Evolutionary conservation across 2,329 filamentous ascomycete species (phyloP), one percentile per base, ranked within the genome.

Genomic region (Celoporthe dispersa): DNA sequence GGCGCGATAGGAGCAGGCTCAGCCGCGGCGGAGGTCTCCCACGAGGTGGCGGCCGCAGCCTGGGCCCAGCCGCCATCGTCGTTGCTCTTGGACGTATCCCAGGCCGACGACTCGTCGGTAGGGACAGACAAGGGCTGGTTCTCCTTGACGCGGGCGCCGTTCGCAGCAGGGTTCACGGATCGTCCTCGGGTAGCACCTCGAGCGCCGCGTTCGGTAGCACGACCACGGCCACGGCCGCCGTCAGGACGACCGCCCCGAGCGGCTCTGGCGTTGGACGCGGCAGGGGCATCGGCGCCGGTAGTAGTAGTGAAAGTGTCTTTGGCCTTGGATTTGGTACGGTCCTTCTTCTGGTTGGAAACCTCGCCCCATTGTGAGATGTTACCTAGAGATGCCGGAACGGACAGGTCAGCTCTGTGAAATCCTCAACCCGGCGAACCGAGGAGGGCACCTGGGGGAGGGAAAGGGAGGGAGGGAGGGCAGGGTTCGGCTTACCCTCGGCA

Each of bases 281-380:
- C 77, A 68, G 82, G 78, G 74, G 88, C 85, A 71, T 81, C 78
- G 75, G 76, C 79, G 75, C 85, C 85, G 71, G 86, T 81, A 70
- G 87, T 83, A 71, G 85, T 81, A 73, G 85, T 81, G 70, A 85
- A 79, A 68, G 86, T 80, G 68, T 92, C 89, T 81, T 92, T 92
- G 72, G 86, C 84, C 87, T 94, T 95, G 75, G 90, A 86, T 81
- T 90, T 90, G 76, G 90, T 83, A 74, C 88, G 85, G 76, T 92
- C 89, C 85, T 94, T 94, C 84, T 91, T 91, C 77, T 89, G 87
- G 86, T 92, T 93, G 75, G 91, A 91, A 75, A 96, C 92, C 80
- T 95, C 92, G 76, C 90, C 91, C 89, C 94, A 96, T 84, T 94
- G 92, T 74, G 92, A 90, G 77, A 94, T 91, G 74, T 89, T 88